Percentiles rank a stretch among this genome's conserved stretches.
Evolutionary conservation across 2,329 filamentous ascomycete species (phyloP).

Genomic region (Calonectria montana): DNA sequence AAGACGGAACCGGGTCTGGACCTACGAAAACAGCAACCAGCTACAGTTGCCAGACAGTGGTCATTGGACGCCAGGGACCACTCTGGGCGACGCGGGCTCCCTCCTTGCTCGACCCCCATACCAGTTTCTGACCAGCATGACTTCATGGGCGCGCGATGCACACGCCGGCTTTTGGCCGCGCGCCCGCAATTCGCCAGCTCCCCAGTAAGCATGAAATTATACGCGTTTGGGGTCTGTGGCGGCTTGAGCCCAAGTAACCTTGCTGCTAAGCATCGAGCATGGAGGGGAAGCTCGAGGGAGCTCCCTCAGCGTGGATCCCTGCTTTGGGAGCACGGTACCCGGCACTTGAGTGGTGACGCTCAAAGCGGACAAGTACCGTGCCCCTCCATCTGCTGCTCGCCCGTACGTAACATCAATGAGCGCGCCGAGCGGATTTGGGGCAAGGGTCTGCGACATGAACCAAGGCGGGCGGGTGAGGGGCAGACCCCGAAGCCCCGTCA

Average conservation of each 20-base stretch:
- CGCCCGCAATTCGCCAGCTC: conserved; percentile 22
- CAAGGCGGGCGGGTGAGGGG: conserved; percentile 21
- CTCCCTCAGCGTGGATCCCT: conserved; percentile 19
- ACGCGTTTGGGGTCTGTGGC: conserved; percentile 31
- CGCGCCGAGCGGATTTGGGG: conserved; percentile 10
- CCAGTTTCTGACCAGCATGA: conserved; percentile 15
- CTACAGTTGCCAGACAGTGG: conserved; percentile 9
- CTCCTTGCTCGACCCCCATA: conserved; percentile 2
- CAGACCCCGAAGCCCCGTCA: conserved; percentile 9
- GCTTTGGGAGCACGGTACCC: conserved; percentile 23
- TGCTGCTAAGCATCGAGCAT: conserved; percentile 28
- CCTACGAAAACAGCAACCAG: conserved; percentile 18
- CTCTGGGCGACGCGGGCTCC: conserved; percentile 18
- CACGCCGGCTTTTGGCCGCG: conserved; percentile 7
- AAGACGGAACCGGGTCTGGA: conserved; percentile 17
- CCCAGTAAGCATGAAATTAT: conserved; percentile 42
- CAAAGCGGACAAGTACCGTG: conserved; percentile 32
- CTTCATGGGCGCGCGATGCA: conserved; percentile 18
- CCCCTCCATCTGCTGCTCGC: conserved; percentile 30
- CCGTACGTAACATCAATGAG: conserved; percentile 8
- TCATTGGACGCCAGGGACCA: conserved; percentile 2
- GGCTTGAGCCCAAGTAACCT: conserved; percentile 16
- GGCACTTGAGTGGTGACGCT: conserved; percentile 10
- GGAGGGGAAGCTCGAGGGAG: conserved; percentile 32
- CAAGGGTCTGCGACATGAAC: conserved; percentile 41